Evolutionary conservation across 2,329 filamentous ascomycete species (phyloP).

Genomic region (Cadophora malorum): DNA sequence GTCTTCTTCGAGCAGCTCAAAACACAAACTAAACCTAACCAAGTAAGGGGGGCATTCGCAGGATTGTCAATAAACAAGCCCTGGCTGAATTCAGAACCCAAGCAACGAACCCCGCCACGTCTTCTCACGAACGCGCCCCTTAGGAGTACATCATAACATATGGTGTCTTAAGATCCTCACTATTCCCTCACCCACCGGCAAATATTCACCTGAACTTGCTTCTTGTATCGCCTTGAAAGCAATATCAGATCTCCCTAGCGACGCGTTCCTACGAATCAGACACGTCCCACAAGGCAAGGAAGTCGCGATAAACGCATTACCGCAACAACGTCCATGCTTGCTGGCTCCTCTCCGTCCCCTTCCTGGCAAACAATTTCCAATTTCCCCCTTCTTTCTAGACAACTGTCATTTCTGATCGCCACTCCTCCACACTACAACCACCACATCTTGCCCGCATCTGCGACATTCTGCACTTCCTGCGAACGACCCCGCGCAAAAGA

Average conservation of each 20-base stretch:
- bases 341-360: slow-evolving; percentile 9
- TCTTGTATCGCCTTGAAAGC: slow-evolving; percentile 19
- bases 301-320: slow-evolving; percentile 26
- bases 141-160: slow-evolving; percentile 29
- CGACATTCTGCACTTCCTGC: slow-evolving; percentile 1
- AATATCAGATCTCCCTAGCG: slow-evolving; percentile 16
- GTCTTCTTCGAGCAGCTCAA: slow-evolving; percentile 2
- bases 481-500: slow-evolving; percentile 4
- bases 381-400: slow-evolving; percentile 15
- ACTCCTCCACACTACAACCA: slow-evolving; percentile 2
- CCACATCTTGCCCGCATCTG: slow-evolving; percentile 7
- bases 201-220: slow-evolving; percentile 7
- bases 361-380: slow-evolving; percentile 9
- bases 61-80: slow-evolving; percentile 24
- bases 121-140: slow-evolving; percentile 24
- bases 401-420: slow-evolving; percentile 18
- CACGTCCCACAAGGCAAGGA: slow-evolving; percentile 21
- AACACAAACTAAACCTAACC: slow-evolving; percentile 9
- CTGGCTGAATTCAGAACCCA: not conserved
- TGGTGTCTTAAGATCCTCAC: not conserved
- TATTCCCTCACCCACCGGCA: not conserved
- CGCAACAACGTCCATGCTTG: slow-evolving; percentile 20
- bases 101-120: slow-evolving; percentile 8
- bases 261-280: slow-evolving; percentile 23
- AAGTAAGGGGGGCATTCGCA: slow-evolving; percentile 17